These are phyloP conservation scores for Trichosporon ovoides DNA, from an alignment of 1,284 basidiomycete species.

Conservation along the genomic window DNA sequence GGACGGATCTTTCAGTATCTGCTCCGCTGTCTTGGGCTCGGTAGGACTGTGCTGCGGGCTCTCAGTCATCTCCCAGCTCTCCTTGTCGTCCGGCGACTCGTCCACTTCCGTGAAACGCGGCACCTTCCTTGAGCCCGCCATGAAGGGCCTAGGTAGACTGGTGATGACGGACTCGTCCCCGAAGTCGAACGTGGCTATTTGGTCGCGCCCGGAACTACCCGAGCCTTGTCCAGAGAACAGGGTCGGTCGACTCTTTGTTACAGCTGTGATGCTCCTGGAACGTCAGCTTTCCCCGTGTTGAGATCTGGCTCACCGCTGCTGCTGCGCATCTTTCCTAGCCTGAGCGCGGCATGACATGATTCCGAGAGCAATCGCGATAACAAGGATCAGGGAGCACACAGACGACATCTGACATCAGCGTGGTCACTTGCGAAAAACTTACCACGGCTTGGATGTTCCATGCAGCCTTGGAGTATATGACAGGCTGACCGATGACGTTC, in stretches of 20 bases:
- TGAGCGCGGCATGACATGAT: conserved; percentile 13
- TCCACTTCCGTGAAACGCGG: background rate
- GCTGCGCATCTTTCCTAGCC: conserved; percentile 5
- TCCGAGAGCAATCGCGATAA: conserved; percentile 6
- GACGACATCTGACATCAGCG: conserved; percentile 11
- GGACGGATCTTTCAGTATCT: no score
- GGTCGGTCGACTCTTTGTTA: no score
- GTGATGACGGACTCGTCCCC: background rate
- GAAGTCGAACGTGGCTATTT: background rate
- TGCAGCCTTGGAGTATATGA: conserved; percentile 6
- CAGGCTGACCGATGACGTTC: conserved; percentile 8
- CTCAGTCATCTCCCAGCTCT: background rate
- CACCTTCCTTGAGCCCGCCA: background rate
- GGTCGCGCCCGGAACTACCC: no score
- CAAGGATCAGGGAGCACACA: conserved; percentile 9
- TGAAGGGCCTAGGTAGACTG: background rate
- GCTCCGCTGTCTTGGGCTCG: no score
- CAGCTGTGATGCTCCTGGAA: no score
- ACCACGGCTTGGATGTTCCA: conserved; percentile 13
- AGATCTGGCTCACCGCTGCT: background rate
- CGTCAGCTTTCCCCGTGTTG: no score
- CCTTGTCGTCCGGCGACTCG: no score
- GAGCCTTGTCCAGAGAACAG: no score
- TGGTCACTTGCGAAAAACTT: background rate
- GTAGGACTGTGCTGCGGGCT: no score